Base-by-base conservation (phyloP, 2,329 filamentous ascomycete genomes). In the Paramyrothecium sp. region DNA sequence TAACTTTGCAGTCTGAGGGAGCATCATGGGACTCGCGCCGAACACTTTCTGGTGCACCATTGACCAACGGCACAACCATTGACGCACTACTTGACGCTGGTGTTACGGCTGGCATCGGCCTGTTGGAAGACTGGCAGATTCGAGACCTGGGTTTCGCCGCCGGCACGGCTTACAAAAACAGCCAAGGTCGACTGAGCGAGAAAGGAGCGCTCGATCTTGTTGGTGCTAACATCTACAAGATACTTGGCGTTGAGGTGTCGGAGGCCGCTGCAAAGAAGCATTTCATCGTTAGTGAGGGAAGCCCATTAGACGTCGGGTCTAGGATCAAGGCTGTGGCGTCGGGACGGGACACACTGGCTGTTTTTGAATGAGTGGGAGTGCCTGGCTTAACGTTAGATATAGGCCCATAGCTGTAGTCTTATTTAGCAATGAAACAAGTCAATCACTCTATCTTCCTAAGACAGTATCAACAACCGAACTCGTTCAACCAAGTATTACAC, bases 271-370 rank as follows among this genome's bases (percentile, higher is more conserved):
- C 60, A 2, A 64, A 58, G 49, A 62, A 74, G 0, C 81, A 89
- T 60, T 89, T 88, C 71, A 77, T 88, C 3, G 76, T 89, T 7
- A 85, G 79, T 54, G 86, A 89, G 66, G 86, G 86, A 0, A 85
- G 76, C 62, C 87, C 87, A 20, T 65, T 90, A 59, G 78, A 86
- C 63, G 82, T 88, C 65, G 82, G 80, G 4, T 78, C 79, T 7
- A 71, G 81, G 51, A 77, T 89, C 49, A 78, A 78, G 66, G 84
- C 79, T 12, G 80, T 87, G 16, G 79, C 76, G 1, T 63, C 65
- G 13, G 71, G 71, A 1, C 61, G 64, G 57, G 62, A 63, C 20
- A 63, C 66, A 30, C 66, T 74, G 58, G 73, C 64, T 56, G 61
- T 75, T 51, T 82, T 69, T 69, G 70, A 69, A 53, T 73, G 13